Base-by-base conservation (phyloP, 345 rosid species). In the Aegle marmelos region DNA sequence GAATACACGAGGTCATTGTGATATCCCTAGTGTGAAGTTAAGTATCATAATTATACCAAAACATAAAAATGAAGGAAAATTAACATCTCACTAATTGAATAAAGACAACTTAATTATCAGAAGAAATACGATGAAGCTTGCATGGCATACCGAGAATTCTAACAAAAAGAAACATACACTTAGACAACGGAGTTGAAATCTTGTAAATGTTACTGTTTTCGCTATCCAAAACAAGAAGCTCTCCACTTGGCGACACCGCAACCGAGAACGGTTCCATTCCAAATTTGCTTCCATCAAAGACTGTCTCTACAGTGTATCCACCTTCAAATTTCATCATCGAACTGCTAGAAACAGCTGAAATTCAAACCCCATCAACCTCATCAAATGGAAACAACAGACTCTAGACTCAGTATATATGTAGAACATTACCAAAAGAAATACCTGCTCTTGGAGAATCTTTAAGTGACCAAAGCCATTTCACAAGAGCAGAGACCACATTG, bases 251-350 rank as follows among this genome's bases (percentile, higher is more conserved):
- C 53, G 97, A 90, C 72, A 93, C 88, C 76, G 87, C 87, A 75
- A 97, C 83, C 22, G 96, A 86, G 74, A 88, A 85, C 4, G 98
- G 98, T 57, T 94, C 98, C 50, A 97, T 89, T 81, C 98, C 99
- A 82, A 89, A 86, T 81, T 93, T 94, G 77, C 92, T 91, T 81
- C 99, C 99, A 84, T 97, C 99, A 81, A 97, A 90, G 70, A 97
- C 97, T 4, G 99, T 97, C 89, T 97, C 99, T 81, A 97, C 97
- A 14, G 84, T 86, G 79, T 94, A 97, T 33, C 99, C 98, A 81
- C 91, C 80, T 84, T 97, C 99, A 72, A 93, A 97, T 86, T 91
- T 97, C 90, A 97, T 89, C 97, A 91, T 86, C 33, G 98, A 91
- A 84, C 95, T 94, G 83, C 90, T 89, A 61, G 97, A 83, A 78